Evolutionary conservation across 2,329 filamentous ascomycete species (phyloP).

Genomic region (Daldinia sp.): DNA sequence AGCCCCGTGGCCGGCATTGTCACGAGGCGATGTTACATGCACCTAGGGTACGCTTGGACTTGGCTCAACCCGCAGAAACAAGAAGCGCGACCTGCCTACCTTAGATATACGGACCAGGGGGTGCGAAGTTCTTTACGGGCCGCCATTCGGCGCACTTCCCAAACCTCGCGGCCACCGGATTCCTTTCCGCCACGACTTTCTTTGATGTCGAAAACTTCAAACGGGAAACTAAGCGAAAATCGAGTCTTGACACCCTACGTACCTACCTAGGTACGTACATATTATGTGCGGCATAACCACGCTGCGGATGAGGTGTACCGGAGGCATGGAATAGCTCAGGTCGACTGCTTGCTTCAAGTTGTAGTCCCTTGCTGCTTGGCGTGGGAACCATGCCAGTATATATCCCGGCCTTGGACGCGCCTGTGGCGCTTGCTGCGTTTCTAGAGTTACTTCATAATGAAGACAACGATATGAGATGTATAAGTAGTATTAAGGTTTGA

Average conservation of each 20-base stretch:
- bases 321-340: not conserved
- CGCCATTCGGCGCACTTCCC: not conserved
- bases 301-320: too few species aligned
- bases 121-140: not conserved
- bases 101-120: not conserved
- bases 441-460: not conserved
- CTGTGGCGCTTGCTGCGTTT: not conserved
- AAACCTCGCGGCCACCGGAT: not conserved
- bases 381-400: not conserved
- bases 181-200: not conserved
- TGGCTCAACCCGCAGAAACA: not conserved
- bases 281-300: too few species aligned
- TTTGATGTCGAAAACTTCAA: not conserved
- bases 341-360: not conserved
- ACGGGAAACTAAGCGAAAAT: not conserved
- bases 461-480: not conserved
- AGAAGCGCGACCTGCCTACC: conserved; percentile 1
- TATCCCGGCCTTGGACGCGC: not conserved
- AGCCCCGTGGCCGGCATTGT: conserved; percentile 3
- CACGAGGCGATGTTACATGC: conserved; percentile 17
- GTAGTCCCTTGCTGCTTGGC: not conserved
- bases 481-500: too few species aligned
- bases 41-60: conserved; percentile 13
- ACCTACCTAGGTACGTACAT: too few species aligned
- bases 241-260: not conserved